Evolutionary conservation across 2,329 filamentous ascomycete species (phyloP).

Genomic region (Gremmenia infestans): DNA sequence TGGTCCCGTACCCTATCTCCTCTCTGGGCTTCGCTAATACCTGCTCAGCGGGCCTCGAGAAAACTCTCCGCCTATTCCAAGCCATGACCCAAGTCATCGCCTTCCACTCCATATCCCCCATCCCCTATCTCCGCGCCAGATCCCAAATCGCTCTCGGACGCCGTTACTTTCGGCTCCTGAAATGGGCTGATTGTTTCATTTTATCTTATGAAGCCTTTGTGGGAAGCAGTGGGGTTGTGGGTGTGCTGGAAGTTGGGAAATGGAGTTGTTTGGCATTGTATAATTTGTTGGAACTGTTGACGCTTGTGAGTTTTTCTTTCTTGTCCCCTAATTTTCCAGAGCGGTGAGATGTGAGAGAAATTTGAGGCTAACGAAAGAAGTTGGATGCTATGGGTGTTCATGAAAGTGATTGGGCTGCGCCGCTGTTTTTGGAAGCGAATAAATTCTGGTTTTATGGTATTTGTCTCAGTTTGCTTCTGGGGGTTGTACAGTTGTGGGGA

Average conservation of each 20-base stretch:
- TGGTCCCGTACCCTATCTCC: conserved; percentile 8
- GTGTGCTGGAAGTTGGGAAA: conserved; percentile 48
- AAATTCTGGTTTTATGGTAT: conserved; percentile 60
- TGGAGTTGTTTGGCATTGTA: conserved; percentile 62
- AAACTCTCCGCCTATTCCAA: conserved; percentile 54
- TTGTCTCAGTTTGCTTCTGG: conserved; percentile 38
- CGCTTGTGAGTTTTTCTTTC: conserved; percentile 46
- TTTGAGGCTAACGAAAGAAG: conserved; percentile 11
- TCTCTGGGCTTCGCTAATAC: not conserved
- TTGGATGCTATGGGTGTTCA: conserved; percentile 48
- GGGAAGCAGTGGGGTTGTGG: conserved; percentile 27
- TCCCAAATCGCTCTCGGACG: conserved; percentile 43
- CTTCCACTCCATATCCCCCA: conserved; percentile 39
- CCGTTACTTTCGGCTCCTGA: conserved; percentile 63
- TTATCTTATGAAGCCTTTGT: conserved; percentile 42
- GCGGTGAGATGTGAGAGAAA: conserved; percentile 26
- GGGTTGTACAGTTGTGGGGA: conserved; percentile 17
- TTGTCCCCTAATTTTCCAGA: conserved; percentile 10
- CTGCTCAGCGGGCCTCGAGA: conserved; percentile 52
- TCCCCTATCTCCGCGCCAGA: conserved; percentile 35
- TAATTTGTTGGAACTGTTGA: conserved; percentile 60
- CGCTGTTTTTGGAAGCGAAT: conserved; percentile 55
- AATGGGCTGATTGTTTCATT: conserved; percentile 58
- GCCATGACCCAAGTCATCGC: conserved; percentile 44
- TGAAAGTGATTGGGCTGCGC: conserved; percentile 36